Evolutionary conservation across 2,329 filamentous ascomycete species (phyloP).

Genomic region (Neobulgaria alba): DNA sequence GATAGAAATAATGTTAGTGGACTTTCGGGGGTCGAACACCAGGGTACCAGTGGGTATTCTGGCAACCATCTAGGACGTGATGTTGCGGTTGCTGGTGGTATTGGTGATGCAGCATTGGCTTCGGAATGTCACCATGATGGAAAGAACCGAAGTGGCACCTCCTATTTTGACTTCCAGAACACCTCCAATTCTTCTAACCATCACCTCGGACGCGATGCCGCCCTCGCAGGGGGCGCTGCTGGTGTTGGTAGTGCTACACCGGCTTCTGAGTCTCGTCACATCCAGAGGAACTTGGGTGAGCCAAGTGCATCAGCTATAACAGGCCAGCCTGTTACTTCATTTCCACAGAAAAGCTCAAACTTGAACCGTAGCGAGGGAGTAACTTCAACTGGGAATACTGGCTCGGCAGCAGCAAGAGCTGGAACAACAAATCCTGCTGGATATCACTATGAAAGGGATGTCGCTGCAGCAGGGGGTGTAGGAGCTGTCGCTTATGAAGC

Average conservation of each 20-base stretch:
- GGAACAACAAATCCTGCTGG: not conserved
- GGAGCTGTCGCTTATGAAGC: constrained; percentile 15
- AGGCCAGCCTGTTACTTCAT: not conserved
- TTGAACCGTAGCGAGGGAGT: not conserved
- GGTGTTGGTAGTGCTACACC: too few relatives aligned
- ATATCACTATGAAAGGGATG: constrained; percentile 13
- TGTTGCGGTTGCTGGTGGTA: constrained; percentile 7
- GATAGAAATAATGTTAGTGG: not conserved
- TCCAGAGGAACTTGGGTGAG: not conserved
- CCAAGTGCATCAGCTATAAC: constrained; percentile 5
- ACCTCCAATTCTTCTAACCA: too few relatives aligned
- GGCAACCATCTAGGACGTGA: constrained; percentile 12
- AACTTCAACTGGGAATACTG: not conserved
- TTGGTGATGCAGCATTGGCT: constrained; percentile 10
- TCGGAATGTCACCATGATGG: constrained; percentile 13
- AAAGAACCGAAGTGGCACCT: too few relatives aligned
- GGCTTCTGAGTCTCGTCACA: too few relatives aligned
- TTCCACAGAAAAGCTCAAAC: too few relatives aligned
- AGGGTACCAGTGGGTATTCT: not conserved
- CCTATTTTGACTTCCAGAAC: too few relatives aligned
- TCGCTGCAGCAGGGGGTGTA: constrained; percentile 5
- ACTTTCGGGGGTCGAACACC: not conserved
- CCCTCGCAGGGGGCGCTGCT: constrained; percentile 9
- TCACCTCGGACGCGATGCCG: constrained; percentile 11
- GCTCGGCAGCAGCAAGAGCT: not conserved